A percentile compares a stretch with the other conserved stretches of the same genome.
These are phyloP conservation scores for Phytophthora syringae DNA, from an alignment of 352 stramenopile genomes.

Conservation along the genomic window DNA sequence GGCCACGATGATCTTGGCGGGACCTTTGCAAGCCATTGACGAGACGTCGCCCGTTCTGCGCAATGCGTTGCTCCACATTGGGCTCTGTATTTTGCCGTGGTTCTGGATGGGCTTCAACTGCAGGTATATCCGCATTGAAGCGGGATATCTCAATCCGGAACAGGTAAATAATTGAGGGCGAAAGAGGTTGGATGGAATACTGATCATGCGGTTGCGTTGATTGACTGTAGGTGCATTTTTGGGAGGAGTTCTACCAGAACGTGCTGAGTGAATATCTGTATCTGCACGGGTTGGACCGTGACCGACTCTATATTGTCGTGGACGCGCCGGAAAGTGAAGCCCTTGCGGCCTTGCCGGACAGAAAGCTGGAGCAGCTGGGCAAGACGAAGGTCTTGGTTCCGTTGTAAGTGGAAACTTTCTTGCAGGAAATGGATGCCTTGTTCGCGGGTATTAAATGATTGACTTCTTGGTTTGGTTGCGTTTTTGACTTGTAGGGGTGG, in stretches of 20 bases:
- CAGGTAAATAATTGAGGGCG: slow-evolving; percentile 12
- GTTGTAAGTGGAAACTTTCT: slow-evolving; percentile 36
- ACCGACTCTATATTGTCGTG: slow-evolving; percentile 42
- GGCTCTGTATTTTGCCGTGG: slow-evolving; percentile 45
- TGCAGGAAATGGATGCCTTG: too few species aligned
- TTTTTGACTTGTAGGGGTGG: slow-evolving; percentile 29
- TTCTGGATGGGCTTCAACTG: slow-evolving; percentile 55
- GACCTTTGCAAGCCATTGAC: slow-evolving; percentile 12
- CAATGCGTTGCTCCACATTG: slow-evolving; percentile 45
- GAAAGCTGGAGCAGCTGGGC: slow-evolving; percentile 21
- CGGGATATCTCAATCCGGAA: slow-evolving; percentile 39
- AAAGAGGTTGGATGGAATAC: background rate
- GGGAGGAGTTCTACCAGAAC: slow-evolving; percentile 51
- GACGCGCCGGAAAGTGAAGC: slow-evolving; percentile 12
- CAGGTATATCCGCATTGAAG: slow-evolving; percentile 43
- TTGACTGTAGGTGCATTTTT: slow-evolving; percentile 38
- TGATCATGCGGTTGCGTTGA: background rate
- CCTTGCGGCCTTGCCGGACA: slow-evolving; percentile 28
- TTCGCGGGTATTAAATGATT: background rate
- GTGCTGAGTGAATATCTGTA: slow-evolving; percentile 50
- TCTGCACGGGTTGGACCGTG: slow-evolving; percentile 39
- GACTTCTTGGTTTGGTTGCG: background rate
- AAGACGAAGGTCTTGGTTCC: slow-evolving; percentile 37
- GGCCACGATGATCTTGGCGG: slow-evolving; percentile 34
- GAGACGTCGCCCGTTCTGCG: slow-evolving; percentile 12